A percentile compares a stretch with the other conserved stretches of the same genome.
These are phyloP conservation scores for Boletus subparvulus DNA, from an alignment of 768 basidiomycete genomes.

Conservation along the genomic window DNA sequence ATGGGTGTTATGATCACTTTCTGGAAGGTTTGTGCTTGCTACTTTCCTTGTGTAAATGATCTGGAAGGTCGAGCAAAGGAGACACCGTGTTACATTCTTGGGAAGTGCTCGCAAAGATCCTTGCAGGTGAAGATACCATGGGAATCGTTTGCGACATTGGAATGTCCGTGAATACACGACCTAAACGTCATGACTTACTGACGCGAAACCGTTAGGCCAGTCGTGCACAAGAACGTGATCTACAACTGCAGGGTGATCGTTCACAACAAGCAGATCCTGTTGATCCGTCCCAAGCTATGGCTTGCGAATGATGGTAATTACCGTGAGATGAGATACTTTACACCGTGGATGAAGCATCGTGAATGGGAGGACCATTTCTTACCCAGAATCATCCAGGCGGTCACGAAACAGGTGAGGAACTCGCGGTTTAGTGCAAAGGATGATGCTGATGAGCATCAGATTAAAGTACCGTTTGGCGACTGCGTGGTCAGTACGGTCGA, in stretches of 20 bases:
- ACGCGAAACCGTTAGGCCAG: constrained; percentile 61
- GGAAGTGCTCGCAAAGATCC: constrained; percentile 93
- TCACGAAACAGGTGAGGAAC: constrained; percentile 77
- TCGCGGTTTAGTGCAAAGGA: neutral
- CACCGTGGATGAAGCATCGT: constrained; percentile 90
- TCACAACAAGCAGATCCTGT: constrained; percentile 79
- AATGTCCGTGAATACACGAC: constrained; percentile 57
- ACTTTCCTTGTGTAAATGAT: neutral
- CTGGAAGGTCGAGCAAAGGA: constrained; percentile 46
- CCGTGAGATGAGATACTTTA: constrained; percentile 85
- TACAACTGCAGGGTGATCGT: constrained; percentile 96
- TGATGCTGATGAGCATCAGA: constrained; percentile 40
- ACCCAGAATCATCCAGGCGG: constrained; percentile 79
- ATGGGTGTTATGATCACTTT: constrained; percentile 97
- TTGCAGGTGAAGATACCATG: constrained; percentile 71
- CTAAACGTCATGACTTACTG: neutral
- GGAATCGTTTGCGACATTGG: constrained; percentile 97
- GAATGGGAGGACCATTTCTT: constrained; percentile 91
- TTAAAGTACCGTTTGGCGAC: constrained; percentile 93
- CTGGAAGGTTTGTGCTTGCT: constrained; percentile 67
- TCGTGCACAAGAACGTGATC: constrained; percentile 96
- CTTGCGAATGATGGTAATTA: constrained; percentile 98
- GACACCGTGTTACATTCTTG: constrained; percentile 96
- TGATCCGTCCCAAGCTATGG: constrained; percentile 99
- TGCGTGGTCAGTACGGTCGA: constrained; percentile 91